Base-by-base conservation (phyloP, 1,284 basidiomycete genomes). In the Pseudozyma thailandica region DNA sequence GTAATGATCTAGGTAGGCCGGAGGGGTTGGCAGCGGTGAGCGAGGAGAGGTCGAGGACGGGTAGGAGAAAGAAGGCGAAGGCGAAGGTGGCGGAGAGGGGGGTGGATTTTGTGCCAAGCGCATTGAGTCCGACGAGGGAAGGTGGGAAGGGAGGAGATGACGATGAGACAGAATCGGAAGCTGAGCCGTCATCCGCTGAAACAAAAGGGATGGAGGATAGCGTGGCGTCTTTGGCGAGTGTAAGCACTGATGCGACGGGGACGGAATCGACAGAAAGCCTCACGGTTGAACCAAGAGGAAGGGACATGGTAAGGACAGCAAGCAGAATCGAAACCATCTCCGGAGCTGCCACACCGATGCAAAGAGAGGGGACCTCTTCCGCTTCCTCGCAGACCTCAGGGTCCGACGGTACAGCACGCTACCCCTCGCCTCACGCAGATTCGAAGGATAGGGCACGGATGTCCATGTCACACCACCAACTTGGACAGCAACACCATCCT, bases 261-360 rank as follows among this genome's bases (percentile, higher is more conserved):
- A 21, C 18, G 9, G 20, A 21, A 41, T 62, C 62, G 23, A 26
- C 25, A 3, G 58, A 44, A 10, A 59, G 58, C 26, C 15, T 45
- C 2, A 21, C 51, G 1, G 20, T 38, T 7, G 68, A 72, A 39
- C 56, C 62, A 2, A 47, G 72, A 42, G 72, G 72, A 3, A 43
- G 72, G 26, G 72, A 74, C 31, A 74, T 74, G 72, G 52, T 58
- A 0, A 45, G 72, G 12, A 74, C 50, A 15, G 65, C 72, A 10
- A 60, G n/a, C 7, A 55, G 63, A 0, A 43, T 68, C 20, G 63
- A 59, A 21, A 39, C 51, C 25, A 41, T 30, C 4, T 60, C 56
- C 2, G 54, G 48, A 1, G 33, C 44, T 16, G 44, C n/a, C 6
- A 59, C 55, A 6, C 56, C 54, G 15, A 16, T 25, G 8, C 25